These are phyloP conservation scores for Erucastrum elatum DNA, from an alignment of 345 rosid genomes.

Conservation along the genomic window DNA sequence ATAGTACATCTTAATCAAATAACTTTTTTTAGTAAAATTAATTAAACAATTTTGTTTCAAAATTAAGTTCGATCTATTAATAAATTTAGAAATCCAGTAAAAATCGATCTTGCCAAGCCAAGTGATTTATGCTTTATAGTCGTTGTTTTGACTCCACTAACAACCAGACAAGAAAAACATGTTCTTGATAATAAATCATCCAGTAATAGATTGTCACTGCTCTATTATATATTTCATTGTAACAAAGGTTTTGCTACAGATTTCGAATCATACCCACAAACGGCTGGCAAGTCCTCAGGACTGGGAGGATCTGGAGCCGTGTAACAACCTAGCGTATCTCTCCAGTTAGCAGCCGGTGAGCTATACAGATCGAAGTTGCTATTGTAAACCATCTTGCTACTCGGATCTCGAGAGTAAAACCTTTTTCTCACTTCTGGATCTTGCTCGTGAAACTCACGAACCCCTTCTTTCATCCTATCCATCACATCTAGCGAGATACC, in stretches of 20 bases:
- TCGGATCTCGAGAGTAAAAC: slow-evolving; percentile 38
- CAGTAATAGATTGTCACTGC: neutral
- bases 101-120: neutral
- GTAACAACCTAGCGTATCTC: slow-evolving; percentile 40
- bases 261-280: slow-evolving; percentile 37
- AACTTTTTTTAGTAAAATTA: too few species aligned
- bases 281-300: slow-evolving; percentile 42
- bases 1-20: too few species aligned
- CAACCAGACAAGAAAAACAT: neutral
- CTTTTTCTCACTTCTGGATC: slow-evolving; percentile 28
- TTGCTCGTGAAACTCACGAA: slow-evolving; percentile 36
- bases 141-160: too few species aligned
- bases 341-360: slow-evolving; percentile 45
- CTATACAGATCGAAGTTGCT: slow-evolving; percentile 50
- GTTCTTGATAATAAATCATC: neutral
- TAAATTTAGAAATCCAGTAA: neutral
- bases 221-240: neutral
- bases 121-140: neutral
- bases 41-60: too few species aligned
- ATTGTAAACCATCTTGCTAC: slow-evolving; percentile 27
- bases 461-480: slow-evolving; percentile 24
- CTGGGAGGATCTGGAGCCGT: slow-evolving; percentile 47
- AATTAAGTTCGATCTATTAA: neutral
- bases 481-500: slow-evolving; percentile 34
- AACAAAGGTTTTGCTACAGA: neutral